Conservation (phyloP, 1,284 basidiomycete species). For the Porphyrellus sp. region DNA sequence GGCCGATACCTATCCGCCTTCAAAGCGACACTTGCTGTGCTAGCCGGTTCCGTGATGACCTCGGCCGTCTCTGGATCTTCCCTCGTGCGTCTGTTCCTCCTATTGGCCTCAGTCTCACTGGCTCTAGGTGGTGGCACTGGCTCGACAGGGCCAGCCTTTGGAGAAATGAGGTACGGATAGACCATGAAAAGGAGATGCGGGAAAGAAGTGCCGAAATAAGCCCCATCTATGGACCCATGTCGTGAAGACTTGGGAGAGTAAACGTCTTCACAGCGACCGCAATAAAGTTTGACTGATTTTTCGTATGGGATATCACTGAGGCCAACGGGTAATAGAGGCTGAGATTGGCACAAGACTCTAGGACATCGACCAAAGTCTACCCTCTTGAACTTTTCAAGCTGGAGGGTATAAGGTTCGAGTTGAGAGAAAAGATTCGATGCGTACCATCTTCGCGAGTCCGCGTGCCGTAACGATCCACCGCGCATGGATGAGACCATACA, state of each 20-base stretch:
- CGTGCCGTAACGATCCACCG: conserved; percentile 94
- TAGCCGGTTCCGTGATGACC: conserved; percentile 58
- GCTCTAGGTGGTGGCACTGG: conserved; percentile 30
- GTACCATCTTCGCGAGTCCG: conserved; percentile 93
- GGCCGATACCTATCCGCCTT: conserved; percentile 90
- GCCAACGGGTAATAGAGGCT: conserved; percentile 92
- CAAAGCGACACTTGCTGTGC: conserved; percentile 74
- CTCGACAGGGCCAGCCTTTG: conserved; percentile 70
- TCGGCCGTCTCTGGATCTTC: conserved; percentile 53
- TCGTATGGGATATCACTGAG: conserved; percentile 92
- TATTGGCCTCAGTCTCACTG: conserved; percentile 38
- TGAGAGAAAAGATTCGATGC: conserved; percentile 9
- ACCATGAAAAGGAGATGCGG: conserved; percentile 95
- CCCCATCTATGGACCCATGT: conserved; percentile 93
- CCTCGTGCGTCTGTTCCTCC: conserved; percentile 45
- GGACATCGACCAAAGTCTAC: conserved; percentile 96
- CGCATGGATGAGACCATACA: conserved; percentile 96
- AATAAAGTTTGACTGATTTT: conserved; percentile 96
- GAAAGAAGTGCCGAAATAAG: conserved; percentile 96
- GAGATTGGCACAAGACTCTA: conserved; percentile 87
- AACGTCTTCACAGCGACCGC: conserved; percentile 94
- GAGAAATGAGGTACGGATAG: conserved; percentile 86
- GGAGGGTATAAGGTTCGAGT: conserved; percentile 12
- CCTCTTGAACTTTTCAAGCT: conserved; percentile 96
- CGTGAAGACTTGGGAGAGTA: conserved; percentile 94